Base-by-base conservation (phyloP, 2,329 filamentous ascomycete species). In the Elsinoe batatas region DNA sequence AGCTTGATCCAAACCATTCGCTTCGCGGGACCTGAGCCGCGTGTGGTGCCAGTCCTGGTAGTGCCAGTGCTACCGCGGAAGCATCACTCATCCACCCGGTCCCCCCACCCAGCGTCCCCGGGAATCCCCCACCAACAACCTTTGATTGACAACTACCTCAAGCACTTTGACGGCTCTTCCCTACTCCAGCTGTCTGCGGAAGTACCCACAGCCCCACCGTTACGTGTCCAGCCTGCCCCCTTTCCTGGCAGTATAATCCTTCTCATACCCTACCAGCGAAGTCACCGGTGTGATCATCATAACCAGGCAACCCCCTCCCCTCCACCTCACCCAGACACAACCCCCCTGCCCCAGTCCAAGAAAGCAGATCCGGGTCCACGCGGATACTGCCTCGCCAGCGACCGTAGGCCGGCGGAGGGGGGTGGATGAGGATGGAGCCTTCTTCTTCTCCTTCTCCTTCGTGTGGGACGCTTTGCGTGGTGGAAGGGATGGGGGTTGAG, bases 331-430 rank as follows among this genome's bases (percentile, higher is more conserved):
- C 40, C 5, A 44, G 40, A 44, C 26, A 30, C 26, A 30, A 7
- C 8, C 40, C 26, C 10, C 47, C 37, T 5, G 22, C 13, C 10
- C 32, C 26, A 3, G 32, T 83, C 88, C 88, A 94, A 67, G 87
- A 89, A 22, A 95, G 76, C 12, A 88, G 76, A 64, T 91, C 81
- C 1, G 89, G 89, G 64, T 95, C 86, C 32, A 90, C 85, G 47
- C 87, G 79, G 80, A 93, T 87, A 64, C 85, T 91, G 68, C 84
- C 83, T 53, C 88, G 78, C 87, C 88, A 94, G 1, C 89, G 73
- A 0, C 90, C 90, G 66, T 95, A 95, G 1, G 88, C 88, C 0
- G 91, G 90, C 3, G 91, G 90, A 7, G 83, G 81, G n/a, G 47
- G 32, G 17, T 32, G 32, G 18, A 51, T 51, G n/a, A 37, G 18